These are phyloP conservation scores for Salinomyces thailandicus DNA, from an alignment of 2,329 filamentous ascomycete species.

Conservation along the genomic window DNA sequence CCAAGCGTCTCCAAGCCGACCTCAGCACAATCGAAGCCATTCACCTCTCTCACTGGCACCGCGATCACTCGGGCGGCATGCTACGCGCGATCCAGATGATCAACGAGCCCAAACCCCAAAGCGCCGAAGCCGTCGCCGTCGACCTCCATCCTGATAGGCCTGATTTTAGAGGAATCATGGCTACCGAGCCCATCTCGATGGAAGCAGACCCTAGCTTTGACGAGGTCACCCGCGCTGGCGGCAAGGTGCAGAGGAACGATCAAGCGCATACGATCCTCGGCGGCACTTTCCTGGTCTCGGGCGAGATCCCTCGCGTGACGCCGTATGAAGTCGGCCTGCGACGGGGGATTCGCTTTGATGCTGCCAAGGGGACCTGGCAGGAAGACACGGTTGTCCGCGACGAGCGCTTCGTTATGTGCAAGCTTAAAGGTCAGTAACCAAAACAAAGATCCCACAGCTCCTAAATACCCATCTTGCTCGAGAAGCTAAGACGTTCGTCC, in stretches of 20 bases:
- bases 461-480: too few relatives aligned
- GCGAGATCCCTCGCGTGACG: slow-evolving; percentile 19
- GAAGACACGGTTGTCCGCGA: slow-evolving; percentile 15
- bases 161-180: slow-evolving; percentile 14
- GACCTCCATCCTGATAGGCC: slow-evolving; percentile 20
- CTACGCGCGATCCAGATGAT: slow-evolving; percentile 16
- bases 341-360: slow-evolving; percentile 13
- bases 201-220: slow-evolving; percentile 20
- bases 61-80: slow-evolving; percentile 21
- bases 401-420: slow-evolving; percentile 21
- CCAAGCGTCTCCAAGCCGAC: slow-evolving; percentile 13
- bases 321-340: slow-evolving; percentile 18
- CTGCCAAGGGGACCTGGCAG: slow-evolving; percentile 11
- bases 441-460: not conserved
- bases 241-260: slow-evolving; percentile 14
- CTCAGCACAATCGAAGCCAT: slow-evolving; percentile 14
- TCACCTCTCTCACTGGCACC: slow-evolving; percentile 20
- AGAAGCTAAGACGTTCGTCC: not conserved
- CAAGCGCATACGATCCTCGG: slow-evolving; percentile 15
- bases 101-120: slow-evolving; percentile 8
- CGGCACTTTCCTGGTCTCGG: slow-evolving; percentile 16
- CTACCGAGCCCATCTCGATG: slow-evolving; percentile 9
- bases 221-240: slow-evolving; percentile 17
- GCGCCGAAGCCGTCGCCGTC: slow-evolving; percentile 9
- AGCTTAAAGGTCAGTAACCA: slow-evolving; percentile 17